Conservation (phyloP, 1,139 yeast species). For the Kodamaea plutei region DNA sequence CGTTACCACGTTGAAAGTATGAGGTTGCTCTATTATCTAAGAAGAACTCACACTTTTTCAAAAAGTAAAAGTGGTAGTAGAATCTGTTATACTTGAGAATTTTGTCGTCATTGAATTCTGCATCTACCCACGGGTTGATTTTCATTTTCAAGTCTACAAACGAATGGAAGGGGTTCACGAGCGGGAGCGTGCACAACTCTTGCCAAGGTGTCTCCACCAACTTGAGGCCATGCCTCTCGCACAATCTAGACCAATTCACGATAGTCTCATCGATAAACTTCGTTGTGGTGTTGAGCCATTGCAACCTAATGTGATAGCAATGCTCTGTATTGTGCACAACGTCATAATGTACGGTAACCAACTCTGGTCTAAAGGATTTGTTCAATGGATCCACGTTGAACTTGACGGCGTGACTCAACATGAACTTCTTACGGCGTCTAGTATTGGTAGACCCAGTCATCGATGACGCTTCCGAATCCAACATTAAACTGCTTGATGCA, state of each 20-base stretch:
- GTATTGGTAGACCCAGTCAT: conserved; percentile 27
- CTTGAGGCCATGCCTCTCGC: conserved; percentile 81
- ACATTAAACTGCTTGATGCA: conserved; percentile 20
- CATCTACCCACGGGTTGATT: conserved; percentile 63
- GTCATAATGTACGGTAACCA: conserved; percentile 82
- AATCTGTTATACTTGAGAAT: conserved; percentile 45
- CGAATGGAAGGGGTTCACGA: conserved; percentile 82
- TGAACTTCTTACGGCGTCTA: conserved; percentile 30
- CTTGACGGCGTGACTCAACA: conserved; percentile 57
- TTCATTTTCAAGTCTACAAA: conserved; percentile 64
- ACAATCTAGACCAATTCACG: conserved; percentile 72
- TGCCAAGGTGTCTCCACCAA: conserved; percentile 93
- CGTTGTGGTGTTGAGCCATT: conserved; percentile 91
- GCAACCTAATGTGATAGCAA: conserved; percentile 85
- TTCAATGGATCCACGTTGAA: conserved; percentile 74
- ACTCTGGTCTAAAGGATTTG: conserved; percentile 74
- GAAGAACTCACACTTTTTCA: conserved; percentile 68
- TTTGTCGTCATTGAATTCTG: conserved; percentile 51
- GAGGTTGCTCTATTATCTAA: conserved; percentile 77
- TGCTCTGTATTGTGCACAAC: conserved; percentile 92
- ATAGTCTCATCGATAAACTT: conserved; percentile 87
- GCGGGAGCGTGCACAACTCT: conserved; percentile 75
- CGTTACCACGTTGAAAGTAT: conserved; percentile 50
- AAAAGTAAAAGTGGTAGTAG: conserved; percentile 59
- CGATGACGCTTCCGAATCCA: conserved; percentile 34